Base-by-base conservation (phyloP, 2,329 filamentous ascomycete genomes). In the Ophiosphaerella herpotricha region DNA sequence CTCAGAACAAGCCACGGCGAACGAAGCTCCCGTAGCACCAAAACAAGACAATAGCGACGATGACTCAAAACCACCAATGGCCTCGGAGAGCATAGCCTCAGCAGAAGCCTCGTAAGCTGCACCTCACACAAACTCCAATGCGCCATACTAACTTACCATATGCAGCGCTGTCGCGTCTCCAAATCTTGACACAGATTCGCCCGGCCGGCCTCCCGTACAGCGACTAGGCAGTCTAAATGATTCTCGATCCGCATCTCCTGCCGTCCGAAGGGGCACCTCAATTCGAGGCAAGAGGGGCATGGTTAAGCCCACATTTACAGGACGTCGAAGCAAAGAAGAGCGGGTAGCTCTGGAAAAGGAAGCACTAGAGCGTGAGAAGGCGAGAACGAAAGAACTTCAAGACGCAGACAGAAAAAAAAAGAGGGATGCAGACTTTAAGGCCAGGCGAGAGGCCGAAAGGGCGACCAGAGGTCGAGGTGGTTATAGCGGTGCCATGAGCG, bases 311-410 rank as follows among this genome's bases (percentile, higher is more conserved):
- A 74, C 73, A 33, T 77, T 76, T 48, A 74, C 69, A 13, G 75
- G 74, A 11, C 69, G 77, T 44, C 63, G 77, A 46, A 78, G 74
- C 52, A 76, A 77, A 52, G 72, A 74, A 36, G 73, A 75, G 39
- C 68, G 77, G 48, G 75, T 74, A 26, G 75, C 77, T 41, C 63
- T 74, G 21, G 74, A 74, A 48, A 72, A 74, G 33, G 71, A 71
- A 38, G 70, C 70, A 33, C 59, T 67, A 21, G 74, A 73, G 42
- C 68, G 74, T 34, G 73, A 75, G 43, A 61, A 65, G 18, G 68
- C 71, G 39, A 68, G 75, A 46, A 68, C 68, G 18, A 67, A 63
- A 18, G 68, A 74, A 39, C 59, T 67, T 8, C 68, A 66, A 18
- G 67, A 65, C 12, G 66, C 70, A 35, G 67, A 57, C 7, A 42